Evolutionary conservation across 2,329 filamentous ascomycete species (phyloP), one percentile per base, ranked within the genome.

Genomic region (Fusarium sp.): DNA sequence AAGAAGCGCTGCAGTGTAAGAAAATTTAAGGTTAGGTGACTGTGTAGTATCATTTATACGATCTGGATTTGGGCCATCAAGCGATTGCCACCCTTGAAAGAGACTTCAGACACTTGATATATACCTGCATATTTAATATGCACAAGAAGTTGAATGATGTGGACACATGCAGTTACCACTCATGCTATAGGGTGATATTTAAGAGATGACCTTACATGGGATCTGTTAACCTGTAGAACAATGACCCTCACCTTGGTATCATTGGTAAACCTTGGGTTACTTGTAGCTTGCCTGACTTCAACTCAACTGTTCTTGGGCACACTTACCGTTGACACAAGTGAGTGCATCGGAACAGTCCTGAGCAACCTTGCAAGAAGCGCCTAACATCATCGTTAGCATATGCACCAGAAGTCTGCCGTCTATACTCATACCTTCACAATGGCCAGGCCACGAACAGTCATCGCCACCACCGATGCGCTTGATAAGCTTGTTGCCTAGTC

Each of bases 401-500:
- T 52, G 10, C 6, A 8, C 8, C 3, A 11, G 24, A 54, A n/a
- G n/a, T 35, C 1, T 18, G 27, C 3, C 6, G 4, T 52, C 27
- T 20, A 14, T n/a, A 52, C 6, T 31, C 48, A 52, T 60, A 65
- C 63, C 54, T 60, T 33, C 4, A 18, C 63, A 65, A 16, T 65
- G 54, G 41, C 54, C 54, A 37, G 43, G 41, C 54, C 63, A 65
- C 18, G 63, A 65, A 35, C 63, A 65, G 5, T 65, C 41, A 24
- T 60, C 24, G 10, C 58, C 54, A n/a, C 41, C 31, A 6, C 54
- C 63, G 11, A 65, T 65, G 24, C 63, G 63, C 33, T 60, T 24
- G 37, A 65, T 45, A n/a, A 64, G 61, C 18, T 56, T 64, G 48
- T 64, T 37, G 24, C 60, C 60, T 22, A 64, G 58, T 5, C 58